Percentiles rank a stretch among this genome's conserved stretches.
These are phyloP conservation scores for Coriaria nepalensis DNA, from an alignment of 306 rosid species.

Conservation along the genomic window DNA sequence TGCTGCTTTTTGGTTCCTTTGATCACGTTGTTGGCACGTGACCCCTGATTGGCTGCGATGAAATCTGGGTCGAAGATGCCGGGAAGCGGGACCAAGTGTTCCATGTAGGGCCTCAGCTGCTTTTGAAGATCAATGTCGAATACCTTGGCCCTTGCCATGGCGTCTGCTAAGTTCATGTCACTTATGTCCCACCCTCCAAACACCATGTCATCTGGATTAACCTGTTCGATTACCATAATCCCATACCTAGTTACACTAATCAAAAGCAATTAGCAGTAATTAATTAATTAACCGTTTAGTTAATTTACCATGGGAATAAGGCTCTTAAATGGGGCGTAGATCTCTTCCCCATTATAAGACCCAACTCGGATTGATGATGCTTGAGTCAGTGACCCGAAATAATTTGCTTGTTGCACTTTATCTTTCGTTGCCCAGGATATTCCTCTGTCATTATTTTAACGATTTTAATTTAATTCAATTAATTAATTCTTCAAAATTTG, in stretches of 20 bases:
- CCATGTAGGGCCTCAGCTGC: constrained; percentile 95
- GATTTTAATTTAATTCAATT: not conserved
- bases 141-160: constrained; percentile 88
- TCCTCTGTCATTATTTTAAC: constrained; percentile 40
- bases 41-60: constrained; percentile 90
- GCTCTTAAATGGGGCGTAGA: constrained; percentile 91
- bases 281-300: too few species aligned
- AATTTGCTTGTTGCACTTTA: constrained; percentile 86
- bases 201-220: constrained; percentile 87
- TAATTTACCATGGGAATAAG: constrained; percentile 74
- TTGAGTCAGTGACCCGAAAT: constrained; percentile 88
- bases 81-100: constrained; percentile 92
- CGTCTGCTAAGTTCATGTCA: constrained; percentile 87
- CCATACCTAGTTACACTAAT: too few species aligned
- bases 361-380: constrained; percentile 91
- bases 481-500: too few species aligned
- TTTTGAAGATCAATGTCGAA: constrained; percentile 94
- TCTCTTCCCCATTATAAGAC: constrained; percentile 86
- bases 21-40: constrained; percentile 80
- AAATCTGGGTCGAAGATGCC: constrained; percentile 88
- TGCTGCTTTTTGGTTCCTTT: constrained; percentile 87
- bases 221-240: constrained; percentile 26
- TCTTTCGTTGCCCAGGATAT: constrained; percentile 99
- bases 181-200: constrained; percentile 99
- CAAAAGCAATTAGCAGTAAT: too few species aligned